phyloP scores from a whole-genome alignment of 306 rosid species.

The Cicer pinnatifidum region DNA sequence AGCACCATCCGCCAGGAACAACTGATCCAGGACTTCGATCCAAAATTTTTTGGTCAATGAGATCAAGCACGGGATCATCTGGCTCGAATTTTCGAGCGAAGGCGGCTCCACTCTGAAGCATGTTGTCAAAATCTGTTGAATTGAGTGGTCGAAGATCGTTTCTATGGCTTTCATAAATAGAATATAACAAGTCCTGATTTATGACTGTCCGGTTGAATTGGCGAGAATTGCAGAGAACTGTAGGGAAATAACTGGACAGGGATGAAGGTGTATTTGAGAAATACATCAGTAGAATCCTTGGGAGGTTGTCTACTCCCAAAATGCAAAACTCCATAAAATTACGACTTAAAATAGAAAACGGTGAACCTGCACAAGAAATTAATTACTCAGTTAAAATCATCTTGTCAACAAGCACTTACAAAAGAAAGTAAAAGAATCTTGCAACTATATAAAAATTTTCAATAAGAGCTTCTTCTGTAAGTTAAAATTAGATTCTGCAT shows the following conservation, averaged over 20 bases:
- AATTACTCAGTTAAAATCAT: not conserved
- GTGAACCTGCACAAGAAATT: constrained; percentile 67
- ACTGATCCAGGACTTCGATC: constrained; percentile 53
- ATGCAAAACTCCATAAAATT: constrained; percentile 81
- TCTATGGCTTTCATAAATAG: constrained; percentile 47
- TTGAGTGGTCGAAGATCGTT: constrained; percentile 53
- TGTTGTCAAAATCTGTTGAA: constrained; percentile 59
- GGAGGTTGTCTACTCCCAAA: constrained; percentile 84
- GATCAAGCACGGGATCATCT: constrained; percentile 75
- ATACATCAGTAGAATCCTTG: constrained; percentile 85
- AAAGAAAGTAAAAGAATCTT: not conserved
- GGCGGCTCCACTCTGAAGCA: constrained; percentile 81
- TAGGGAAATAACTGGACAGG: constrained; percentile 79
- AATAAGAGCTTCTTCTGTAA: not conserved
- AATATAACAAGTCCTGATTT: constrained; percentile 70
- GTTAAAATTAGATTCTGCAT: not conserved
- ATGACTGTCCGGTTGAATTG: constrained; percentile 74
- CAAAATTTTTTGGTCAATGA: constrained; percentile 72
- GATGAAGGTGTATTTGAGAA: constrained; percentile 84
- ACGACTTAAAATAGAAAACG: constrained; percentile 74
- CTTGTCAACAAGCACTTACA: not conserved
- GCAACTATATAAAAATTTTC: not conserved
- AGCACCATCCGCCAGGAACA: constrained; percentile 97
- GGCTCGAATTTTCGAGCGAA: constrained; percentile 62
- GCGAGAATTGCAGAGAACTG: constrained; percentile 79